Percentiles rank a stretch among this genome's conserved stretches.
Conservation (phyloP, 371 early-diverging fungal genomes). For the Pancytospora philotis region DNA sequence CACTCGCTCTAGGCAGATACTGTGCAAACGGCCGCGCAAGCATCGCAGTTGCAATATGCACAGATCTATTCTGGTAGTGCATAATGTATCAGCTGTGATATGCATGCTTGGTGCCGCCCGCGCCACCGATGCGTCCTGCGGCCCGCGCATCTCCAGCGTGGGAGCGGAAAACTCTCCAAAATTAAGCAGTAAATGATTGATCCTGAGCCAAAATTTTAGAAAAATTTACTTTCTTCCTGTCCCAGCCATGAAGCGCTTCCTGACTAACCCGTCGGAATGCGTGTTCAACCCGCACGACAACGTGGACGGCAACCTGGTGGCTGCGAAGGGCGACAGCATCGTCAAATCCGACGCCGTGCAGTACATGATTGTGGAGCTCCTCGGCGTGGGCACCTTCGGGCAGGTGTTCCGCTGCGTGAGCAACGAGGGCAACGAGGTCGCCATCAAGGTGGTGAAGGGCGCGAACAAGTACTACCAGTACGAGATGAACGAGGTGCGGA, state of each 20-base stretch:
- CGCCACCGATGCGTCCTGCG: too few relatives aligned
- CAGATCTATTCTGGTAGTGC: too few relatives aligned
- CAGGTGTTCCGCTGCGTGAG: constrained; percentile 85
- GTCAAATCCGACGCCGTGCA: constrained; percentile 5
- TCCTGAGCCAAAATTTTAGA: too few relatives aligned
- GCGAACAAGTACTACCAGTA: constrained; percentile 76
- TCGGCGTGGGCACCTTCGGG: constrained; percentile 92
- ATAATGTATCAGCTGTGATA: too few relatives aligned
- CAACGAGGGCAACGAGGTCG: constrained; percentile 70
- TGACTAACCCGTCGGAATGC: constrained; percentile 36
- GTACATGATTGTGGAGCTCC: constrained; percentile 24
- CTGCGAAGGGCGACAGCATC: constrained; percentile 30
- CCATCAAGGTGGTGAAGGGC: constrained; percentile 88
- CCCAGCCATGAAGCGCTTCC: not conserved
- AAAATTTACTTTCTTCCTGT: too few relatives aligned
- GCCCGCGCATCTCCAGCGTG: too few relatives aligned
- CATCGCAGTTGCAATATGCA: too few relatives aligned
- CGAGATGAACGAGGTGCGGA: constrained; percentile 72
- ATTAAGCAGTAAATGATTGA: too few relatives aligned
- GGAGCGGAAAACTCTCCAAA: too few relatives aligned
- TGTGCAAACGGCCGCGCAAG: too few relatives aligned
- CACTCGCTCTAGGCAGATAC: too few relatives aligned
- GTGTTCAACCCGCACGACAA: constrained; percentile 23
- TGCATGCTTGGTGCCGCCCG: too few relatives aligned
- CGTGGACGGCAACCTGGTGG: constrained; percentile 35